These are phyloP conservation scores for Arbutus unedo DNA, from an alignment of 148 eudicot species.

Conservation along the genomic window DNA sequence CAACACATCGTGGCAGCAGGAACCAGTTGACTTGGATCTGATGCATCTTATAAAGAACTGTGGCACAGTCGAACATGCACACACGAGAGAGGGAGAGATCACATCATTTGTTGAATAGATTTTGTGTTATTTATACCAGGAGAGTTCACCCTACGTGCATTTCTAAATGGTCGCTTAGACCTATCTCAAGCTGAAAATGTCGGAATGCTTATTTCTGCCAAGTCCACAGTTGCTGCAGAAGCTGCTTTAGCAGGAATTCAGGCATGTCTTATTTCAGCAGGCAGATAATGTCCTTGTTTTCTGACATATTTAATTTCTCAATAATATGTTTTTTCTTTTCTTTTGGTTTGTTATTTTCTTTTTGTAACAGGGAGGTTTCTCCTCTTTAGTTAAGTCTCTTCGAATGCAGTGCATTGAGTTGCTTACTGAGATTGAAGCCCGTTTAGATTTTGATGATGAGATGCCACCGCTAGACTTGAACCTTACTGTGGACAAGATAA, in stretches of 20 bases:
- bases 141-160: constrained; percentile 97
- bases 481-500: constrained; percentile 41
- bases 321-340: not conserved
- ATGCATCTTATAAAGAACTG: not conserved
- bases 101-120: constrained; percentile 3
- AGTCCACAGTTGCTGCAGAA: constrained; percentile 84
- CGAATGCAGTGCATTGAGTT: constrained; percentile 79
- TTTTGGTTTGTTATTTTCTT: not conserved
- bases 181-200: constrained; percentile 97
- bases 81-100: not conserved
- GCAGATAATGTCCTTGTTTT: not conserved
- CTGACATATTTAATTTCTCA: not conserved
- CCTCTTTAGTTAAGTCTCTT: constrained; percentile 68
- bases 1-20: not conserved
- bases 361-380: constrained; percentile 80
- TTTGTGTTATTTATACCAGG: constrained; percentile 40
- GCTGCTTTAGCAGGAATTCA: constrained; percentile 95
- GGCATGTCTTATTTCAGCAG: constrained; percentile 36
- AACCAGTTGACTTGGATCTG: not conserved
- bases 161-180: constrained; percentile 93
- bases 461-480: constrained; percentile 78
- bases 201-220: constrained; percentile 79
- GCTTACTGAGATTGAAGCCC: constrained; percentile 97
- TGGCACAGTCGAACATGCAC: not conserved
- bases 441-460: constrained; percentile 97